Evolutionary conservation across 1,284 basidiomycete genomes (phyloP).

Genomic region (Moniliella sp.): DNA sequence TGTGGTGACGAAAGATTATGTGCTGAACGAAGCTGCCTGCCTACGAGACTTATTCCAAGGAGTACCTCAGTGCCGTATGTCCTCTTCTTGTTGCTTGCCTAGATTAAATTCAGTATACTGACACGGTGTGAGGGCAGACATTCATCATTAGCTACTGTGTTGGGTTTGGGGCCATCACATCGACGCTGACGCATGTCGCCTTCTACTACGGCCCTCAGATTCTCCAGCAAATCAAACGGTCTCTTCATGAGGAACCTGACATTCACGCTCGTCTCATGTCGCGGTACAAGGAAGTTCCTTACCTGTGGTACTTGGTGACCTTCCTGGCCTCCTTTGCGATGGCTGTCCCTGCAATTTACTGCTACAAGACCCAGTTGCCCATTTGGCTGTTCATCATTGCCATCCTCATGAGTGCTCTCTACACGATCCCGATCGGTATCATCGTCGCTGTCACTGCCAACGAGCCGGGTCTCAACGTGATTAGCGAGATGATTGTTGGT

Average conservation of each 20-base stretch:
- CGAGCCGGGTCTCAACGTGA: slow-evolving; percentile 54
- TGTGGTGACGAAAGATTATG: not conserved
- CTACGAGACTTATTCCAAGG: slow-evolving; percentile 60
- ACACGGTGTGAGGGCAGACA: too few species aligned
- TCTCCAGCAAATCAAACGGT: too few species aligned
- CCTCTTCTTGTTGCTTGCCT: too few species aligned
- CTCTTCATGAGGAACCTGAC: slow-evolving; percentile 82
- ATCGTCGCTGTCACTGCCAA: slow-evolving; percentile 84
- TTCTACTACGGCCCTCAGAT: slow-evolving; percentile 63
- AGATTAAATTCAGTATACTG: too few species aligned
- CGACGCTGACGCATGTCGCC: slow-evolving; percentile 61
- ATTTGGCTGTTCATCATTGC: slow-evolving; percentile 59
- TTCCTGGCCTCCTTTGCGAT: slow-evolving; percentile 52
- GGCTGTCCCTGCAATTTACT: slow-evolving; percentile 57
- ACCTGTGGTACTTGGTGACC: slow-evolving; percentile 63
- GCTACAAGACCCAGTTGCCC: slow-evolving; percentile 62
- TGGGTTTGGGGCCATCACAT: slow-evolving; percentile 59
- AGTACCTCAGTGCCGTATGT: slow-evolving; percentile 67
- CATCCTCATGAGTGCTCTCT: slow-evolving; percentile 54
- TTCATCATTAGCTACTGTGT: slow-evolving; percentile 68
- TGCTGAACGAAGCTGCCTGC: slow-evolving; percentile 52
- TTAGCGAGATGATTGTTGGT: slow-evolving; percentile 78
- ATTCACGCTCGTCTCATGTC: slow-evolving; percentile 89
- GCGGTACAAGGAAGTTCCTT: slow-evolving; percentile 74
- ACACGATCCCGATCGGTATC: slow-evolving; percentile 71